Base-by-base conservation (phyloP, 306 rosid genomes). In the Quercus parvula region DNA sequence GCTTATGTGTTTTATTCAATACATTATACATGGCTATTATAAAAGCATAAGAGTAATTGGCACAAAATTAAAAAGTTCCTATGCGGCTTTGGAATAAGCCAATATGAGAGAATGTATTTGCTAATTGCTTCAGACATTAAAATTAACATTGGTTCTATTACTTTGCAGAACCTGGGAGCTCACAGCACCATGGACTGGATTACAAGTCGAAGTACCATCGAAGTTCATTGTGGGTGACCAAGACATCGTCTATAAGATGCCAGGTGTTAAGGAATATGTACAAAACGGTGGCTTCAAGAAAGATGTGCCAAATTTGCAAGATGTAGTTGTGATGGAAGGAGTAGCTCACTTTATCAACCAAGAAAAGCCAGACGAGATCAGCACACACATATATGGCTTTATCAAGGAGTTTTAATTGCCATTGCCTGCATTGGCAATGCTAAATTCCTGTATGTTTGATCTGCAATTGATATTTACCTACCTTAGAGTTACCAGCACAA, bases 111-210 rank as follows among this genome's bases (percentile, higher is more conserved):
- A 49, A 49, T 12, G 1, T 71, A 49, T 22, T 15, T 71, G 46
- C 46, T 41, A 41, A 41, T 41, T 41, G 31, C 57, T 30, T 74
- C 4, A 64, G 17, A 35, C 1, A 2, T 20, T 69, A 41, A 64
- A 80, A 71, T 41, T 8, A 41, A 41, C 66, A 70, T 46, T 61
- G 25, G 52, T 75, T 28, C 85, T 58, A 5, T 13, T 20, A 9
- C 55, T 64, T 7, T 86, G 87, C 90, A 92, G 97, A 84, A 88
- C 76, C 71, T 92, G 97, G 97, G 97, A 92, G 79, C 85, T 92
- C 31, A 90, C 85, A 0, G 97, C 87, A 4, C 81, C 92, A 10
- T 92, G 95, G 95, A 87, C 95, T 6, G 87, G 89, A 52, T 81
- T 58, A 54, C 93, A 86, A 75, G 79, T 91, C 61, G 84, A 92